Evolutionary conservation across 2,329 filamentous ascomycete genomes (phyloP).

Genomic region (Teratosphaeria viscida): DNA sequence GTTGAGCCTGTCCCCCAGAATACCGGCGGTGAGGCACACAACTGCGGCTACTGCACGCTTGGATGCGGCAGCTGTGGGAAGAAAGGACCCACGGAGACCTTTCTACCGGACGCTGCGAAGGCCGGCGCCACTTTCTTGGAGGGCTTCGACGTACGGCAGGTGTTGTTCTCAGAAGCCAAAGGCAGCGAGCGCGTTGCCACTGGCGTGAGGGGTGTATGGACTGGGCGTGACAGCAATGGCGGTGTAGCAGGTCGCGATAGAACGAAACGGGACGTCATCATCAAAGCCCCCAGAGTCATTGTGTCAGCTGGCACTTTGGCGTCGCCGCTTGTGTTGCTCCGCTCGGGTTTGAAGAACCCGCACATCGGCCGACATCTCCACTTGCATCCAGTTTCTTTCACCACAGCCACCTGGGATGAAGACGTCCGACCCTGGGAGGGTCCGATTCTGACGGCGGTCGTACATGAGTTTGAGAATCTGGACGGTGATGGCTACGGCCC

Average conservation of each 20-base stretch:
- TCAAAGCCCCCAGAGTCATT: conserved; percentile 73
- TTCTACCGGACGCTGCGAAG: conserved; percentile 66
- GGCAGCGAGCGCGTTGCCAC: conserved; percentile 47
- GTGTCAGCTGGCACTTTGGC: conserved; percentile 67
- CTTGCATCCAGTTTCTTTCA: conserved; percentile 58
- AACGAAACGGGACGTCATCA: conserved; percentile 49
- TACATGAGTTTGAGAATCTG: conserved; percentile 68
- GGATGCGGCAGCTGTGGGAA: conserved; percentile 59
- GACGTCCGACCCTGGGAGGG: conserved; percentile 57
- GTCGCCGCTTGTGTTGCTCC: conserved; percentile 64
- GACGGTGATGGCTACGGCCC: conserved; percentile 71
- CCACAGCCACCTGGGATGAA: conserved; percentile 55
- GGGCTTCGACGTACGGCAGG: conserved; percentile 60
- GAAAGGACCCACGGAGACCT: conserved; percentile 66
- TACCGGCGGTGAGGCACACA: conserved; percentile 60
- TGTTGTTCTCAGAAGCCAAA: conserved; percentile 54
- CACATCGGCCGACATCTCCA: conserved; percentile 76
- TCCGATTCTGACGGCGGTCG: conserved; percentile 68
- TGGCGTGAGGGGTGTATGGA: conserved; percentile 68
- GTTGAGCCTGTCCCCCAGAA: conserved; percentile 68
- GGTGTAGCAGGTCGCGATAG: conserved; percentile 45
- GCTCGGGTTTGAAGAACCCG: conserved; percentile 69
- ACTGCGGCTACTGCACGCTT: conserved; percentile 55
- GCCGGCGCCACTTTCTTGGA: conserved; percentile 76
- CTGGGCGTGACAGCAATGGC: conserved; percentile 54